A percentile compares a stretch with the other conserved stretches of the same genome.
Evolutionary conservation across 345 rosid genomes (phyloP).

Genomic region (Eucalyptus regnans): DNA sequence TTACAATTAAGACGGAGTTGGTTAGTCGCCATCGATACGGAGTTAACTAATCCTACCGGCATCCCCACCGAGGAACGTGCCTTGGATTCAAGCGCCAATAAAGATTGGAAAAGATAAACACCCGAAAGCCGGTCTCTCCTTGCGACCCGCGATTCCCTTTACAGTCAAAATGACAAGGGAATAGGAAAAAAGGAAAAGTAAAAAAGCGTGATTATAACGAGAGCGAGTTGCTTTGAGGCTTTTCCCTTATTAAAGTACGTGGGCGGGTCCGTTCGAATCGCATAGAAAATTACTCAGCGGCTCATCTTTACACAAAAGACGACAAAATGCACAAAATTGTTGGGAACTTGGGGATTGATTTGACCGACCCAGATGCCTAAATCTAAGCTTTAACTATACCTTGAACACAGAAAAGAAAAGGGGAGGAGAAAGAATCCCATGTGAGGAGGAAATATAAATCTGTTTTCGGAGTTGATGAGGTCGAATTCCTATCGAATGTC

Average conservation of each 20-base stretch:
- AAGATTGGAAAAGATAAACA: background rate
- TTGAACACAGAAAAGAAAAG: background rate
- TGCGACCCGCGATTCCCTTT: background rate
- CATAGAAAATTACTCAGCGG: background rate
- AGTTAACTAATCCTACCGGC: background rate
- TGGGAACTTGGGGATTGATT: background rate
- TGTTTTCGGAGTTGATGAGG: background rate
- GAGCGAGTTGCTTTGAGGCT: background rate
- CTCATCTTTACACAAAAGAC: background rate
- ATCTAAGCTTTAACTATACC: background rate
- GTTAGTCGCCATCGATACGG: background rate
- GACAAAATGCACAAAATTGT: background rate
- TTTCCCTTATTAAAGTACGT: background rate
- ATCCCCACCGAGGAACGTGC: background rate
- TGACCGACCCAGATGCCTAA: background rate
- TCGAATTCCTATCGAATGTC: background rate
- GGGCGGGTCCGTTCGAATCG: background rate
- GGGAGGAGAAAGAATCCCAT: background rate
- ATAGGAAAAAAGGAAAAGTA: background rate
- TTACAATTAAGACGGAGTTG: background rate
- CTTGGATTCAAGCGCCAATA: background rate
- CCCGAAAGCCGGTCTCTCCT: background rate
- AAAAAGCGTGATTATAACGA: background rate
- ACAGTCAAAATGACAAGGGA: background rate
- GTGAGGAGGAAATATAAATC: background rate